Percentiles rank a stretch among this genome's conserved stretches.
These are phyloP conservation scores for Cynara cardunculus DNA, from an alignment of 129 eudicot genomes.

Conservation along the genomic window DNA sequence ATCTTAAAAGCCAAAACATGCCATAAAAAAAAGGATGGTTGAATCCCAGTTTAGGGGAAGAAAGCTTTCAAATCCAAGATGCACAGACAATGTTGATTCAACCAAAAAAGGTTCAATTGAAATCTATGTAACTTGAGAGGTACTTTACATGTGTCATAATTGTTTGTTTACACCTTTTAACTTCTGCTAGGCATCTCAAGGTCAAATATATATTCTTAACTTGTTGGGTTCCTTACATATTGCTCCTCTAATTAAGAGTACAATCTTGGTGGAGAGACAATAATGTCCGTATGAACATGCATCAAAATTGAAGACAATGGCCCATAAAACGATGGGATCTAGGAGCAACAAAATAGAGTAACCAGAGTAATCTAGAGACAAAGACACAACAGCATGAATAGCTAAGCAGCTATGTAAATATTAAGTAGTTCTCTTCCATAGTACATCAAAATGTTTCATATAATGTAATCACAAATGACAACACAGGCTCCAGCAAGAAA, in stretches of 20 bases:
- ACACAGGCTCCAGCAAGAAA: constrained; percentile 4
- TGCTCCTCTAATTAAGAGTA: background rate
- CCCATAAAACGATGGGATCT: background rate
- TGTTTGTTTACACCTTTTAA: background rate
- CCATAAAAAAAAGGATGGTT: too few species aligned
- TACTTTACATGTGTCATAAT: background rate
- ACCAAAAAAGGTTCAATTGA: too few species aligned
- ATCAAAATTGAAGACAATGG: background rate
- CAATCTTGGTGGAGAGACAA: background rate
- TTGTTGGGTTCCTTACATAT: background rate
- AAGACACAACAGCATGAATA: background rate
- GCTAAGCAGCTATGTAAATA: background rate
- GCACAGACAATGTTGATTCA: too few species aligned
- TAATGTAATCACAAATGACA: background rate
- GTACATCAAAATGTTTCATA: background rate
- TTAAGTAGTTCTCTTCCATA: background rate
- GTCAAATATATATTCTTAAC: background rate
- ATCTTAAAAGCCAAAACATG: background rate
- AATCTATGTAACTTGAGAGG: background rate
- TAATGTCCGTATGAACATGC: background rate
- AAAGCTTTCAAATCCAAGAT: too few species aligned
- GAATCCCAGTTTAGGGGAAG: too few species aligned
- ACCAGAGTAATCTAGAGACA: background rate
- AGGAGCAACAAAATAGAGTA: background rate
- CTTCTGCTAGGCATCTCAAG: background rate